Base-by-base conservation (phyloP, 257 asterid species). In the Primulina eburnea region DNA sequence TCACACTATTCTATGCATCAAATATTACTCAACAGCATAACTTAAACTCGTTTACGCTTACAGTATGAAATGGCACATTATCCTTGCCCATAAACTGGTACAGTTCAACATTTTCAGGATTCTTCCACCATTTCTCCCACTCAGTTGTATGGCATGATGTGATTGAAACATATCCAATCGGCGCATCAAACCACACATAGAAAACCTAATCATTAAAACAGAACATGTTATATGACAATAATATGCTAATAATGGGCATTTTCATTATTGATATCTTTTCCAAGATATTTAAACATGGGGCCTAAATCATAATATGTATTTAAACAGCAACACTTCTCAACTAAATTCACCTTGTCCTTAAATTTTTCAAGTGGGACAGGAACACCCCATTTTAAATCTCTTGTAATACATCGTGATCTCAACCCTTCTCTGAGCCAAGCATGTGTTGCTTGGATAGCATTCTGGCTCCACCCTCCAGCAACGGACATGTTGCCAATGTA, bases 121-220 rank as follows among this genome's bases (percentile, higher is more conserved):
- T 85, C 88, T 93, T 90, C 99, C 99, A 93, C 99, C 99, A 90
- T 80, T 93, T 87, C 70, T 90, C 96, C 99, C 97, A 93, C 71
- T 90, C 96, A 18, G 92, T 68, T 32, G 99, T 93, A 85, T 93
- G 89, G 86, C 99, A 89, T 59, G 95, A 69, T 70, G 96, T 90
- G 81, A 93, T 93, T 35, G 99, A 93, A 65, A 90, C 85, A 69
- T 93, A 93, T 62, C 99, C 99, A 77, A 93, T 90, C 64, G 99
- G 97, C 57, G 97, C 96, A 81, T 93, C 99, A 78, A 87, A 93
- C 99, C 99, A 93, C 37, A 93, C 99, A 79, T 93, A 90, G 85
- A 93, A 93, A 28, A 93, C 99, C 99, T 93, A 77, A 68, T 38
- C 79, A 75, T 40, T 67, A 82, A 65, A 33, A 70, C 63, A 73